Base-by-base conservation (phyloP, 768 basidiomycete species). In the Polyporus arcularius region DNA sequence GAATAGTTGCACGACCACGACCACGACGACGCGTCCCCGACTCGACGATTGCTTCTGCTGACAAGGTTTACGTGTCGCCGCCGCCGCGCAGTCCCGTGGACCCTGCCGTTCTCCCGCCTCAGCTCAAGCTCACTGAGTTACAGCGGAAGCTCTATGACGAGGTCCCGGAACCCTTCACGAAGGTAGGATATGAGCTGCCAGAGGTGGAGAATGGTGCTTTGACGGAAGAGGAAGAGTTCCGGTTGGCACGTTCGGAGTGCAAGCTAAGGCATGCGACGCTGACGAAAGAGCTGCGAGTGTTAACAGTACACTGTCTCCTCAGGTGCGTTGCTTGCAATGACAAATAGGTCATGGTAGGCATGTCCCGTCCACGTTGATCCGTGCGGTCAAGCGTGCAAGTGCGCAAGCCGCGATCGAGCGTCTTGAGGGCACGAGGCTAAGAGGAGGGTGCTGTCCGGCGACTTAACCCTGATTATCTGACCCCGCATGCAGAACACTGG, bases 341-440 rank as follows among this genome's bases (percentile, higher is more conserved):
- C n/a, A n/a, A n/a, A n/a, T n/a, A n/a, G n/a, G n/a, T 43, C 50
- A 16, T 41, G 30, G n/a, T n/a, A n/a, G n/a, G 4, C 28, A 14
- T 12, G 9, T 12, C 21, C 46, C 10, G 4, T 12, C 2, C 68
- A 87, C 90, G 60, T 94, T 87, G 71, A 73, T 92, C 40, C 86
- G 92, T 45, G 93, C 93, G 2, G 79, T 84, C 0, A 94, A 93
- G 64, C 92, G 91, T 87, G 82, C 83, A 57, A 70, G 74, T 16
- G 72, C 76, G 6, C 69, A 77, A n/a, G 74, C 71, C 30, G 82
- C 85, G 3, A 87, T 92, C 56, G 76, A 80, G 40, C 80, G 92
- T 14, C 72, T 93, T 3, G 89, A 94, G 69, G 80, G 72, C 21
- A 92, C 93, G 1, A 76, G 91, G 35, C n/a, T n/a, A 82, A 79